A percentile compares a stretch with the other conserved stretches of the same genome.
Conservation (phyloP, 2,329 filamentous ascomycete species). For the Ilyonectria destructans region DNA sequence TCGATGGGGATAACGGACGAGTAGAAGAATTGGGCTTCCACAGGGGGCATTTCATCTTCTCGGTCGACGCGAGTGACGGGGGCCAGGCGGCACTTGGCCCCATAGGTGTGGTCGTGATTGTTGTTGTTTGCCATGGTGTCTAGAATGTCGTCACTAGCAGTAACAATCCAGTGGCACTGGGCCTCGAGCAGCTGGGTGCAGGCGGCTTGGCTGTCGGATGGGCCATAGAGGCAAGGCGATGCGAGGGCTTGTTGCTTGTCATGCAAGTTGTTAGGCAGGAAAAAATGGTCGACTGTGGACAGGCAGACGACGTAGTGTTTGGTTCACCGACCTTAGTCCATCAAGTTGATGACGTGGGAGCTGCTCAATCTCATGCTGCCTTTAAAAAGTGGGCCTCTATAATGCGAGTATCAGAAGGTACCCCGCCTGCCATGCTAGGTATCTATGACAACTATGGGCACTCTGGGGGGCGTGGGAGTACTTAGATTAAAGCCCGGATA, state of each 20-base stretch:
- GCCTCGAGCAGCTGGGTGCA: constrained; percentile 37
- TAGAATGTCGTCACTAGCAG: constrained; percentile 26
- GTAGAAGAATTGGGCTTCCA: constrained; percentile 88
- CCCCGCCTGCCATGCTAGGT: not conserved
- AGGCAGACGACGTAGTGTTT: constrained; percentile 18
- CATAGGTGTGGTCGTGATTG: constrained; percentile 68
- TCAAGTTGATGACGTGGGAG: constrained; percentile 31
- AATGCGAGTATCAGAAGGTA: constrained; percentile 7
- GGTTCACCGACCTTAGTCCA: constrained; percentile 31
- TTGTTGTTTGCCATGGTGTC: constrained; percentile 37
- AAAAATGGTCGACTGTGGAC: constrained; percentile 15
- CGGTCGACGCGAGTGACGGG: constrained; percentile 60
- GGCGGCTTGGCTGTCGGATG: constrained; percentile 32
- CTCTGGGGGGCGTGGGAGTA: not conserved
- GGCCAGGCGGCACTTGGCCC: constrained; percentile 71
- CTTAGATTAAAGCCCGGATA: not conserved
- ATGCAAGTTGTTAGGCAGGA: constrained; percentile 17
- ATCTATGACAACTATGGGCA: not conserved
- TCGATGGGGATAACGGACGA: constrained; percentile 87
- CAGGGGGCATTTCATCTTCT: constrained; percentile 69
- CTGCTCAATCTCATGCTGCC: constrained; percentile 26
- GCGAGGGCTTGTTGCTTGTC: constrained; percentile 18
- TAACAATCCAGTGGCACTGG: constrained; percentile 32
- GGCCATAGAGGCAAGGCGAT: constrained; percentile 41
- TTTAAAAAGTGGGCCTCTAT: constrained; percentile 17